Evolutionary conservation across 345 rosid genomes (phyloP), one percentile per base, ranked within the genome.

Genomic region (Citrus reticulata): DNA sequence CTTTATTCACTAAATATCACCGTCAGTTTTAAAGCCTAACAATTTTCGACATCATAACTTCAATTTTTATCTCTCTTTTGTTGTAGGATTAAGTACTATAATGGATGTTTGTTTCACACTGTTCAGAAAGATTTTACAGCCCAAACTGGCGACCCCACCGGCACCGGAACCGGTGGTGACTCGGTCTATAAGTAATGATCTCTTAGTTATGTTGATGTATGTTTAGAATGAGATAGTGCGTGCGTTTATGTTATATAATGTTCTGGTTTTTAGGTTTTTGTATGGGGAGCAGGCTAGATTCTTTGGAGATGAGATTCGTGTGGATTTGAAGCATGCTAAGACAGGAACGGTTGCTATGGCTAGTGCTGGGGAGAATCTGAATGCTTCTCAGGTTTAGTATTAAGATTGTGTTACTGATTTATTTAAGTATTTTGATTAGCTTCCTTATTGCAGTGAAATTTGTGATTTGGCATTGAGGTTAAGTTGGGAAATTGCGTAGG

Each of bases 251-350:
- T 72, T 78, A 25, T 66, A 14, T 57, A 7, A 9, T 13, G 7
- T 34, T 54, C 4, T 51, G 76, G 14, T 19, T 55, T 86, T 68
- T 91, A 94, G 97, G 69, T 96, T 87, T 84, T 84, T 94, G 1
- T 91, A 91, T 72, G 98, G 98, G 57, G 95, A 93, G 19, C 98
- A 96, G 83, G 98, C 97, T 80, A 97, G 95, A 3, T 96, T 96
- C 81, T 93, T 94, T 22, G 34, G 84, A 1, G 99, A 96, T 64
- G 98, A 96, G 89, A 91, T 92, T 84, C 93, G 89, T 88, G 92
- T 83, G 30, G 98, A 96, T 80, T 85, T 96, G 42, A 96, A 94
- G 81, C 98, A 96, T 84, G 81, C 88, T 17, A 93, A 90, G 89
- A 92, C 84, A 0, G 99, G 98, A 63, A 90, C 97, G 57, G 85